A percentile compares a stretch with the other conserved stretches of the same genome.
These are phyloP conservation scores for Mycena rosella DNA, from an alignment of 768 basidiomycete species.

Conservation along the genomic window DNA sequence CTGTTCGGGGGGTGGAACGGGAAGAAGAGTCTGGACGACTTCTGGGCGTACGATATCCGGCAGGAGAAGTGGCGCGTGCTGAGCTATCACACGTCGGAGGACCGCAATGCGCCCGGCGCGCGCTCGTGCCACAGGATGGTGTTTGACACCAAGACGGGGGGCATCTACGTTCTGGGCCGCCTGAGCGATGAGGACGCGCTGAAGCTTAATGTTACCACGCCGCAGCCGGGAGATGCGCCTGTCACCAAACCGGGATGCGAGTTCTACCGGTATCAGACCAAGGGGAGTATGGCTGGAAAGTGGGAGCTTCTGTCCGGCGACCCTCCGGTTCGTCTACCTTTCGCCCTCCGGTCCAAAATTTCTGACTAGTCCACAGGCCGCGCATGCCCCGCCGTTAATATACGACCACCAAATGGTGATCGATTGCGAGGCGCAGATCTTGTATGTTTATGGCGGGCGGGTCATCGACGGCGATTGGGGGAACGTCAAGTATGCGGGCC, in stretches of 20 bases:
- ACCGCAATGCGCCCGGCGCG: slow-evolving; percentile 76
- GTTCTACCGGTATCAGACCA: slow-evolving; percentile 82
- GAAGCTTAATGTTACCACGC: slow-evolving; percentile 39
- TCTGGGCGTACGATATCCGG: slow-evolving; percentile 78
- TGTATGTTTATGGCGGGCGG: slow-evolving; percentile 85
- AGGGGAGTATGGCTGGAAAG: slow-evolving; percentile 70
- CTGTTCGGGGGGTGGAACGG: slow-evolving; percentile 88
- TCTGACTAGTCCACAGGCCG: slow-evolving; percentile 9
- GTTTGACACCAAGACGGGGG: slow-evolving; percentile 77
- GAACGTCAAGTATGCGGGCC: slow-evolving; percentile 71
- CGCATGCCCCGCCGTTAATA: slow-evolving; percentile 66
- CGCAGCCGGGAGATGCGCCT: slow-evolving; percentile 13
- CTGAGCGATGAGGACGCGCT: slow-evolving; percentile 67
- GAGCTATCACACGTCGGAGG: slow-evolving; percentile 64
- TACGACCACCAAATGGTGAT: slow-evolving; percentile 89
- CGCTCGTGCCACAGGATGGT: slow-evolving; percentile 88
- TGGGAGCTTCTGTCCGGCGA: slow-evolving; percentile 82
- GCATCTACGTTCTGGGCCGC: slow-evolving; percentile 81
- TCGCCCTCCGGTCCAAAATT: neutral
- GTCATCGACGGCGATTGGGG: slow-evolving; percentile 77
- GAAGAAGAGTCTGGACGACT: slow-evolving; percentile 77
- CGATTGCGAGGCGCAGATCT: slow-evolving; percentile 75
- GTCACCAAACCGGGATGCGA: slow-evolving; percentile 66
- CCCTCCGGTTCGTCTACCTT: slow-evolving; percentile 69
- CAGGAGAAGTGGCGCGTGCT: slow-evolving; percentile 73